These are phyloP conservation scores for Candida insectorum DNA, from an alignment of 805 yeast genomes.

Conservation along the genomic window DNA sequence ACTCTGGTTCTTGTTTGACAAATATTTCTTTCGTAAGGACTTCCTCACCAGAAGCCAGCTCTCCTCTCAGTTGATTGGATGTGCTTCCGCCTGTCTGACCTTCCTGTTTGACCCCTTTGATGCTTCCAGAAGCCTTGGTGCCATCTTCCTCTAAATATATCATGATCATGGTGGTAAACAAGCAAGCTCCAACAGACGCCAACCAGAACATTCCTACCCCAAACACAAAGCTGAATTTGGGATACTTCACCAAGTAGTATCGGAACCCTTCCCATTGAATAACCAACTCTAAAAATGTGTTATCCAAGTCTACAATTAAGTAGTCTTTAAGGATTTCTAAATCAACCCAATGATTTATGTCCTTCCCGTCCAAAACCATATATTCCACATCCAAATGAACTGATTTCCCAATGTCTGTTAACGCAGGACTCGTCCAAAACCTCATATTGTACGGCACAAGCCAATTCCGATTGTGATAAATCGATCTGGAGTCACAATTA, in stretches of 20 bases:
- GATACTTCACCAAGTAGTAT: constrained; percentile 36
- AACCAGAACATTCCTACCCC: constrained; percentile 42
- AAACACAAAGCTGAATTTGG: constrained; percentile 25
- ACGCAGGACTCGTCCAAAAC: constrained; percentile 34
- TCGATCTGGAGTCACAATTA: constrained; percentile 29
- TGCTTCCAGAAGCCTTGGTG: too few relatives aligned
- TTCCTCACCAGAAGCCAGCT: too few relatives aligned
- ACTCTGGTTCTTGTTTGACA: too few relatives aligned
- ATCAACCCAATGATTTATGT: not conserved
- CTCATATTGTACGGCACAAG: constrained; percentile 34
- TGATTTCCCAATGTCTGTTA: constrained; percentile 15
- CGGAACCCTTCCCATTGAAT: constrained; percentile 43
- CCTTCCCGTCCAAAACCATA: constrained; percentile 2
- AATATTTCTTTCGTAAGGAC: too few relatives aligned
- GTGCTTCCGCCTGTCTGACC: too few relatives aligned
- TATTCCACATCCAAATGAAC: constrained; percentile 7
- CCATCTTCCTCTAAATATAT: too few relatives aligned
- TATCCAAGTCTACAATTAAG: constrained; percentile 15
- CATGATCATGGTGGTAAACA: too few relatives aligned
- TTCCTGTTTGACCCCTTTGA: too few relatives aligned
- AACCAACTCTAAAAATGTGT: constrained; percentile 17
- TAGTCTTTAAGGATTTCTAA: not conserved
- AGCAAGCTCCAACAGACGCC: too few relatives aligned
- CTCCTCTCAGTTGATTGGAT: too few relatives aligned
- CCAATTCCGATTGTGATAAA: constrained; percentile 27